phyloP scores from a whole-genome alignment of 192 early-diverging fungal genomes.

The Podila minutissima region DNA sequence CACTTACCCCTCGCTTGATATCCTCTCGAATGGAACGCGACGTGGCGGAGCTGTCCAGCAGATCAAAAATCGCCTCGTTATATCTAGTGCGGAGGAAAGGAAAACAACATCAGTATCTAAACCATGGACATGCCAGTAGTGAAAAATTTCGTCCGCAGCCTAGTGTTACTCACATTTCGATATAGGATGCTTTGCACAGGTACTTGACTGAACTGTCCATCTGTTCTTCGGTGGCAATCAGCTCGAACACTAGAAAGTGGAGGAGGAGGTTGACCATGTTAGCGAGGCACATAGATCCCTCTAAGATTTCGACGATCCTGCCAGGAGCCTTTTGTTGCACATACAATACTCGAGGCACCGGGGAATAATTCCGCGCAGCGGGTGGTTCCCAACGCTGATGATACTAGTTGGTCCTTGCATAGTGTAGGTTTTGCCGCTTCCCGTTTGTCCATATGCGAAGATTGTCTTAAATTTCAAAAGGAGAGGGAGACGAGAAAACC shows the following conservation, averaged over 20 bases:
- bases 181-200: slow-evolving; percentile 87
- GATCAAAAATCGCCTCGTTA: slow-evolving; percentile 91
- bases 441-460: slow-evolving; percentile 80
- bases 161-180: slow-evolving; percentile 72
- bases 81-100: slow-evolving; percentile 55
- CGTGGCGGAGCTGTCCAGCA: slow-evolving; percentile 74
- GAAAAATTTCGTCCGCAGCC: neutral
- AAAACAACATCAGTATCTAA: neutral
- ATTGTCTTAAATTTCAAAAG: slow-evolving; percentile 56
- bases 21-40: slow-evolving; percentile 70
- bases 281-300: neutral
- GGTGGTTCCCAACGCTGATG: slow-evolving; percentile 76
- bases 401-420: slow-evolving; percentile 83
- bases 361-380: slow-evolving; percentile 71
- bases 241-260: slow-evolving; percentile 55
- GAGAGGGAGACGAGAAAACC: neutral
- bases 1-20: slow-evolving; percentile 66
- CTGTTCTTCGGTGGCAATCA: slow-evolving; percentile 63
- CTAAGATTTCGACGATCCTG: neutral
- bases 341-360: slow-evolving; percentile 67
- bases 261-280: neutral
- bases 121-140: neutral
- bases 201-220: slow-evolving; percentile 65
- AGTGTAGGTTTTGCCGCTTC: slow-evolving; percentile 80
- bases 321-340: neutral